Conservation (phyloP, 2,329 filamentous ascomycete genomes). For the Stenocarpella maydis region DNA sequence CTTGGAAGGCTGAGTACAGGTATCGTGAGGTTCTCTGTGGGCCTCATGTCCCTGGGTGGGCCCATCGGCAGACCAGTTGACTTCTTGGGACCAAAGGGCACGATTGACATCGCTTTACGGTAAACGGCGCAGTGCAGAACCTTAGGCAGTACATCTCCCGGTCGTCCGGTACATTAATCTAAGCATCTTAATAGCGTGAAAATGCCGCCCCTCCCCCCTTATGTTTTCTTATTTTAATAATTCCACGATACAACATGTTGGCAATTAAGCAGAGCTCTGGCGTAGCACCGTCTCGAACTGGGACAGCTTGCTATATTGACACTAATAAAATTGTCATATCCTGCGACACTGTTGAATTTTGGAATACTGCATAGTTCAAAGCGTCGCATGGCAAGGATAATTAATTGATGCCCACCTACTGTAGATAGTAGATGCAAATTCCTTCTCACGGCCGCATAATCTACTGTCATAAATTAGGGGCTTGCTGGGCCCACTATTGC, state of each 20-base stretch:
- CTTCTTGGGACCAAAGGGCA: background rate
- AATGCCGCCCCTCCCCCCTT: no score
- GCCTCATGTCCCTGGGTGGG: conserved; percentile 11
- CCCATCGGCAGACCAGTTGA: background rate
- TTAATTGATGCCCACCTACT: background rate
- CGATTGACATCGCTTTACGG: background rate
- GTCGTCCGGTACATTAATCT: background rate
- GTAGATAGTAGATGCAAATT: no score
- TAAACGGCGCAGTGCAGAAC: background rate
- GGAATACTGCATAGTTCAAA: background rate
- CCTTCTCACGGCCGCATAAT: no score
- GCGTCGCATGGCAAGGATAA: background rate
- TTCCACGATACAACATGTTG: background rate
- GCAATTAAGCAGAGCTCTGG: background rate
- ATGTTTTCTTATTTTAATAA: no score
- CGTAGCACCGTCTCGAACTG: no score
- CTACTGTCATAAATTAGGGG: no score
- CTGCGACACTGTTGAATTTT: background rate
- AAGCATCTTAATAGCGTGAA: background rate
- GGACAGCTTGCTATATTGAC: background rate
- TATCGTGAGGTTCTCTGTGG: conserved; percentile 8
- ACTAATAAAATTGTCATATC: background rate
- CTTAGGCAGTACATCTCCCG: no score
- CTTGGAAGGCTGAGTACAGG: conserved; percentile 22
- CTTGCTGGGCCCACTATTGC: no score